phyloP scores from a whole-genome alignment of 768 basidiomycete genomes.

The Phylloporus sp. region DNA sequence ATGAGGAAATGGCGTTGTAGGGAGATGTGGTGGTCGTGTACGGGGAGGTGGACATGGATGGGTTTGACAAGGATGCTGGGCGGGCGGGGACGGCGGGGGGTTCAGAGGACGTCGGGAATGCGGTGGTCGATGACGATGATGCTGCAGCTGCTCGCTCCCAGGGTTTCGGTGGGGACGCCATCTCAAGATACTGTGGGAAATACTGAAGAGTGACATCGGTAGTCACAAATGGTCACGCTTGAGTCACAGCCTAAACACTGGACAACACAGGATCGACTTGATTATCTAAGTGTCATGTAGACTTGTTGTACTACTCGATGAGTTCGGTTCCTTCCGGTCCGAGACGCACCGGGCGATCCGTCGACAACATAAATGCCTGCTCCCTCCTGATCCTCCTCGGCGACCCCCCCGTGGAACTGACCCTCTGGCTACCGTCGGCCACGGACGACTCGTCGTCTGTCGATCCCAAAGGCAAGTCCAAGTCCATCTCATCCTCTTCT shows the following conservation, averaged over 20 bases:
- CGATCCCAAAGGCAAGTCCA: neutral
- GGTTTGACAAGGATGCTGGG: conserved; percentile 47
- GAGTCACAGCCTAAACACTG: too few species aligned
- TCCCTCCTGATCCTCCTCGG: conserved; percentile 6
- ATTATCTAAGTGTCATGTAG: too few species aligned
- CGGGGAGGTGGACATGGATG: conserved; percentile 33
- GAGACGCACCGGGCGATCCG: conserved; percentile 6
- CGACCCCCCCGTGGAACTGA: conserved; percentile 1
- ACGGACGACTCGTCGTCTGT: neutral
- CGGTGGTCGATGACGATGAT: conserved; percentile 23
- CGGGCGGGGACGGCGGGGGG: conserved; percentile 56
- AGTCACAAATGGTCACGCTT: too few species aligned
- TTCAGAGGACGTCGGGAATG: conserved; percentile 27
- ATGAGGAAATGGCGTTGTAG: conserved; percentile 44
- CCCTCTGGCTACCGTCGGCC: conserved; percentile 16
- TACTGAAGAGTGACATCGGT: too few species aligned
- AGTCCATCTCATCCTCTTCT: conserved; percentile 19
- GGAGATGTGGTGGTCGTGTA: conserved; percentile 38
- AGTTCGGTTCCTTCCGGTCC: conserved; percentile 25
- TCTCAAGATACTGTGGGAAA: conserved; percentile 30
- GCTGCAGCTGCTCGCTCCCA: conserved; percentile 64
- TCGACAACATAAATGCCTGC: neutral
- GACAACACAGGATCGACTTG: too few species aligned
- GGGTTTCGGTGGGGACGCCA: conserved; percentile 86
- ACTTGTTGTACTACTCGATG: conserved; percentile 3